Evolutionary conservation across 768 basidiomycete species (phyloP).

Genomic region (Boletus tomentosulus): DNA sequence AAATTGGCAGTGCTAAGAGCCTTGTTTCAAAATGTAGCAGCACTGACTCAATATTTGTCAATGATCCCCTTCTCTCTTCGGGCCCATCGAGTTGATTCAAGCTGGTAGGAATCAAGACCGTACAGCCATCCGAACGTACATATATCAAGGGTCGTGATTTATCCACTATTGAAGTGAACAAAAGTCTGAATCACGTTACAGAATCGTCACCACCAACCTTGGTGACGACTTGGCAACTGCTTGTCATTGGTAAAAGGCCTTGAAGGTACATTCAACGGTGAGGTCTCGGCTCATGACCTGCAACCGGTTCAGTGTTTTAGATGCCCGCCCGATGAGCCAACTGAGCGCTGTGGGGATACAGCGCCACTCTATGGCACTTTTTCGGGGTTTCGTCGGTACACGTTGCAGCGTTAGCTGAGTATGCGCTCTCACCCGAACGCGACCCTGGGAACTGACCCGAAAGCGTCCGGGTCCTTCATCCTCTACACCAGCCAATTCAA

Average conservation of each 20-base stretch:
- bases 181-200: background rate
- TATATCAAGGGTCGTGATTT: background rate
- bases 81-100: background rate
- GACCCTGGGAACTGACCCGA: conserved; percentile 1
- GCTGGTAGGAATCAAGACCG: background rate
- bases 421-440: background rate
- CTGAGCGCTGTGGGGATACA: background rate
- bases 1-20: background rate
- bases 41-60: background rate
- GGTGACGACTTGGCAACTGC: background rate
- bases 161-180: background rate
- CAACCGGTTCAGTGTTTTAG: background rate
- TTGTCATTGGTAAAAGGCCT: background rate
- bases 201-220: background rate
- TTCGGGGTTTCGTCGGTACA: conserved; percentile 1
- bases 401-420: background rate
- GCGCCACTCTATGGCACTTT: background rate
- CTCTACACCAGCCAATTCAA: background rate
- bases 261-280: background rate
- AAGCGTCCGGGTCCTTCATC: background rate
- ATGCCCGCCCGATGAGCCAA: background rate
- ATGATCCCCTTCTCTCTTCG: background rate
- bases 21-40: background rate
- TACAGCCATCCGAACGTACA: background rate
- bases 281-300: background rate